Evolutionary conservation across 768 basidiomycete species (phyloP), one percentile per base, ranked within the genome.

Genomic region (Mycena latifolia): DNA sequence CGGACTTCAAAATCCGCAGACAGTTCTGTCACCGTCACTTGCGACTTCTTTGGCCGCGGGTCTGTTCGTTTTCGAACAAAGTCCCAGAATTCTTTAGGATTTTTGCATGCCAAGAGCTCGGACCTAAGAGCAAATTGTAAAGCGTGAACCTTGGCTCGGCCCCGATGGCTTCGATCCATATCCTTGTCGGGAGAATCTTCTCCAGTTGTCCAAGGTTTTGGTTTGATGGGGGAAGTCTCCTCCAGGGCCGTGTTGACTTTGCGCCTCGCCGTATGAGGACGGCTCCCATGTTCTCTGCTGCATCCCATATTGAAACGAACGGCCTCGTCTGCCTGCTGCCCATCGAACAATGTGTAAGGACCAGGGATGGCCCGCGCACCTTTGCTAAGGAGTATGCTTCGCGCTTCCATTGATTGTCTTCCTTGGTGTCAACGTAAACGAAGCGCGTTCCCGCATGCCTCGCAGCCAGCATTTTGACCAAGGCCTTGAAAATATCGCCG

Each of bases 101-200:
- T n/a, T n/a, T n/a, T n/a, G n/a, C n/a, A n/a, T n/a, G n/a, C n/a
- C n/a, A n/a, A 43, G 18, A 43, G 50, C 41, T 62, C 51, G 25
- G 24, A 43, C 12, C 61, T 37, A 5, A 53, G 50, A 1, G 24
- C 41, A 27, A 41, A 29, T 24, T 62, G 61, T 2, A 62, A 22
- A 6, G 51, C 61, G 12, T 53, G 45, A n/a, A 62, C 51, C 22
- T 62, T 62, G 14, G 51, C 52, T 2, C 61, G 61, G 2, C 61
- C 61, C 5, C 61, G 61, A 35, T 62, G 61, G 18, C 15, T 43
- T 29, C 12, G 31, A 31, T 29, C 28, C 28, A 7, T 22, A 17
- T 39, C 22, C 51, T 37, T 18, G 17, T 35, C 24, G 1, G 14
- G 17, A 10, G 12, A 18, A 24, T 62, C 61, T 3, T 62, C 61